Base-by-base conservation (phyloP, 2,329 filamentous ascomycete species). In the Scorias spongiosa region DNA sequence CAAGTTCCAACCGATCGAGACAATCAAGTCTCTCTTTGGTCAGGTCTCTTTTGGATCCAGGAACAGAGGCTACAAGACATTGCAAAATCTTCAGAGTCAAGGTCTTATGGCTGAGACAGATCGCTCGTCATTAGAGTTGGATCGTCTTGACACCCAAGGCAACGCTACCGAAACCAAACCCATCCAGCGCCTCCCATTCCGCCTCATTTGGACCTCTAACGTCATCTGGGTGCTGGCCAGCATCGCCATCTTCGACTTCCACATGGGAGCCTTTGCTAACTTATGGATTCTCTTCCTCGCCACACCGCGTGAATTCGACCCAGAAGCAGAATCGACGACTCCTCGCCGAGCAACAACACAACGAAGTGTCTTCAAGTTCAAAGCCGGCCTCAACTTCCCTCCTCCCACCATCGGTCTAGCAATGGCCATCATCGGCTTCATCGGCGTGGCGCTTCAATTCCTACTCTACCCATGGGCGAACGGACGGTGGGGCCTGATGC, bases 221-320 rank as follows among this genome's bases (percentile, higher is more conserved):
- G 68, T 76, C 20, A 54, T 75, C n/a, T 63, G 70, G 49, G 75
- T 71, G 0, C 58, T 86, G 2, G 56, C 82, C 40, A 73, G 71
- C 20, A 78, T 80, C 49, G 78, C 78, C 29, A 73, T 85, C 41
- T 77, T 84, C 52, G 78, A 81, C 49, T 77, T 85, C 54, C 81
- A 85, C 62, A 70, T 85, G 53, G 81, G 79, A 47, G 80, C 81
- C 26, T 88, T 86, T 66, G 81, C 84, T 56, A 75, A 80, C 2
- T 72, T 88, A 39, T 84, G 80, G 67, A 83, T 84, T 48, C 71
- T 85, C 42, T 87, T 88, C 60, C 70, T 88, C 39, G 84, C 83
- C 1, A 82, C 81, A 0, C 79, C 81, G 0, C 77, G 80, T 39
- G 54, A 58, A 36, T 62, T 56, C 44, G 47, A 76, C 68, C 48